phyloP scores from a whole-genome alignment of 2,329 filamentous ascomycete genomes.

The Aspergillus phoenicis region DNA sequence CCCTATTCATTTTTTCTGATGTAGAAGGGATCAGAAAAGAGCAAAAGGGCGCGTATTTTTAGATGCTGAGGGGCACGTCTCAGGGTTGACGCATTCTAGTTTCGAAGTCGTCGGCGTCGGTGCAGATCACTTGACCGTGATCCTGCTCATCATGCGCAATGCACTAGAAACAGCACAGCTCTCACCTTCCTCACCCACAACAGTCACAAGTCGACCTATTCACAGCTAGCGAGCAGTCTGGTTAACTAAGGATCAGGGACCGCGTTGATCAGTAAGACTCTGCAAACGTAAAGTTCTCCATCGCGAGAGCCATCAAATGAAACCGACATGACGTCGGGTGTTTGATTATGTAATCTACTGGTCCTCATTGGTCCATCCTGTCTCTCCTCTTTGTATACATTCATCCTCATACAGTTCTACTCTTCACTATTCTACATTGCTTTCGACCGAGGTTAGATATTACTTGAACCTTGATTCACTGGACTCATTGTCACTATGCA shows the following conservation, averaged over 20 bases:
- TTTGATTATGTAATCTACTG: background rate
- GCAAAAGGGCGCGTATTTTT: background rate
- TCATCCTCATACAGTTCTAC: no score
- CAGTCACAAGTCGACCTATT: background rate
- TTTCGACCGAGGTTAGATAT: no score
- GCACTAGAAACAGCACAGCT: background rate
- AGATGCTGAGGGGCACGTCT: background rate
- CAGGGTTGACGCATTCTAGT: background rate
- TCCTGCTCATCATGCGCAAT: background rate
- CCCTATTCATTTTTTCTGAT: constrained; percentile 29
- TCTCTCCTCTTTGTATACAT: background rate
- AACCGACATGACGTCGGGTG: constrained; percentile 1
- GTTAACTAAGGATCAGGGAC: background rate
- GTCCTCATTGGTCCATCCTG: background rate
- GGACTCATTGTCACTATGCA: no score
- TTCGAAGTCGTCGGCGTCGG: background rate
- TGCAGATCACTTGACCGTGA: background rate
- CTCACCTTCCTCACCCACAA: background rate
- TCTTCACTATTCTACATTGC: no score
- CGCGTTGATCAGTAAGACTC: background rate
- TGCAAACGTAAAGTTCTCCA: no score
- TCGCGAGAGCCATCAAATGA: background rate
- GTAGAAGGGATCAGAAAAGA: background rate
- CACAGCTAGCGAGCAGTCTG: background rate
- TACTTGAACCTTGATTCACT: no score